phyloP scores from a whole-genome alignment of 129 eudicot genomes.

The Erigeron canadensis region DNA sequence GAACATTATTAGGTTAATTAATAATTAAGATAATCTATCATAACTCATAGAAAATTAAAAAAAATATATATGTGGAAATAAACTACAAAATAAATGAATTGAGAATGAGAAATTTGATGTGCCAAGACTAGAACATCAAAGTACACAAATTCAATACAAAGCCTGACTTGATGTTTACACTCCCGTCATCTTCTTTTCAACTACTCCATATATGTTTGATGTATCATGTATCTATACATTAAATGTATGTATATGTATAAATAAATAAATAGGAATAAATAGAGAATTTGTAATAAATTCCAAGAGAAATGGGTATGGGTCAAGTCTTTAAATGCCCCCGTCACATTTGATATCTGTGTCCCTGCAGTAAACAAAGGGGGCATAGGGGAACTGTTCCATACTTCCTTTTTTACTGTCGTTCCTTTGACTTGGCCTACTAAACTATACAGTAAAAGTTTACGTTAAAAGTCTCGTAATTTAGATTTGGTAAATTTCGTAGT shows the following conservation, averaged over 20 bases:
- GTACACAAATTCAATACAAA: slow-evolving; percentile 18
- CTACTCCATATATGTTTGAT: background rate
- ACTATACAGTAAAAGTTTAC: background rate
- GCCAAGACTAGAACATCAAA: slow-evolving; percentile 11
- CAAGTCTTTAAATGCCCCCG: slow-evolving; percentile 23
- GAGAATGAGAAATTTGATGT: slow-evolving; percentile 1
- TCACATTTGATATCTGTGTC: slow-evolving; percentile 22
- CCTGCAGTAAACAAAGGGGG: background rate
- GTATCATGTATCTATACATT: no score
- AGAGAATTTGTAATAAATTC: background rate
- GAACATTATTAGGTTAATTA: no score
- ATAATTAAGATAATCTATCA: no score
- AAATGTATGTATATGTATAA: no score
- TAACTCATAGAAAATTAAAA: no score
- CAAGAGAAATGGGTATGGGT: background rate
- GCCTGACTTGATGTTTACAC: slow-evolving; percentile 23
- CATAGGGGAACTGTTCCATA: slow-evolving; percentile 12
- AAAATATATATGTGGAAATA: no score
- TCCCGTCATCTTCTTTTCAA: background rate
- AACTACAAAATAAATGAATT: background rate
- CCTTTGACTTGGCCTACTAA: slow-evolving; percentile 14
- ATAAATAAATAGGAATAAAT: no score
- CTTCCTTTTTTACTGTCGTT: slow-evolving; percentile 8
- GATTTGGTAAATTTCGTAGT: background rate
- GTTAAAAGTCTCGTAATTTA: background rate